Evolutionary conservation across 441 rosid species (phyloP), one percentile per base, ranked within the genome.

Genomic region (Populus hybrid): DNA sequence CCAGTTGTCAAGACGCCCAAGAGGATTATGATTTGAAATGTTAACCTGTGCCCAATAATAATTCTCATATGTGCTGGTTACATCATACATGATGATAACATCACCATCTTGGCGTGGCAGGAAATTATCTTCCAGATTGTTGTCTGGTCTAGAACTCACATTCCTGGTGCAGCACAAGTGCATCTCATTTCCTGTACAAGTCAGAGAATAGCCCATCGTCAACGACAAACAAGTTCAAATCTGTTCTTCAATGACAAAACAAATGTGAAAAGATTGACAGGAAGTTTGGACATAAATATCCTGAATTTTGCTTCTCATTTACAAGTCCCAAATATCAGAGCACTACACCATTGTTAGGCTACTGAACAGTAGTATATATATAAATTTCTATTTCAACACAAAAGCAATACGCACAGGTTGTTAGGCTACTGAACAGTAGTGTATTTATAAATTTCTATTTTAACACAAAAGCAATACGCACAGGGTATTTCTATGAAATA

Each of bases 1-100:
- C 98, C 99, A 94, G 59, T 90, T 85, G 68, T 95, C 97, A n/a
- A 95, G 95, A 20, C 97, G 92, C 8, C 90, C 95, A 4, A 95
- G 86, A 5, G 94, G 92, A 70, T 90, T 84, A 78, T 89, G 89
- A 80, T 93, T 93, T 30, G 93, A 88, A 50, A 95, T 90, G 0
- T 92, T 83, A 77, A 95, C 97, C 75, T 87, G 92, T 0, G 97
- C 89, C 94, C 85, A 85, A 85, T 95, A 95, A 69, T 57, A 74
- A 0, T 90, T 57, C 6, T 82, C 82, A 57, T 89, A 88, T 12
- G 97, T 75, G 61, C 77, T 85, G 75, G 77, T 87, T 71, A 93
- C 90, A 80, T 95, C 98, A 78, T 95, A 95, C 95, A 89, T 91
- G n/a, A 95, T 92, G 4, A 90, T 90, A 71, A 95, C 92, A 84